Conservation (phyloP, 441 rosid species). For the Flueggea neowawraea region DNA sequence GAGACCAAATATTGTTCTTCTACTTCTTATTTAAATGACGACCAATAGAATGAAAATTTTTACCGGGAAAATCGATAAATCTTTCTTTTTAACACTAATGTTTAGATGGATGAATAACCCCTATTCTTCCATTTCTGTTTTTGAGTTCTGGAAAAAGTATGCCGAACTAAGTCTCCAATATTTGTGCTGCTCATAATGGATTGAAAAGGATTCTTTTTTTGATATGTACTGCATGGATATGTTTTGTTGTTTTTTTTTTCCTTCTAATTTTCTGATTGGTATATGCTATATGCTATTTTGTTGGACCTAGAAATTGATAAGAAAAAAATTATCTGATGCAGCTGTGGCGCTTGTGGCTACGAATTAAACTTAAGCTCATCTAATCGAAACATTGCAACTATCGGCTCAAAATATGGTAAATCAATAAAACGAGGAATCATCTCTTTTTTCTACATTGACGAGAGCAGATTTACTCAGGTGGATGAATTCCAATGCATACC, state of each 20-base stretch:
- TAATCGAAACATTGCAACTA: constrained; percentile 73
- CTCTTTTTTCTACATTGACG: constrained; percentile 75
- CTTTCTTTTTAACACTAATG: no score
- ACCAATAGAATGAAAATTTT: no score
- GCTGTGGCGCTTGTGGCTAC: constrained; percentile 92
- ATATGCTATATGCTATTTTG: background rate
- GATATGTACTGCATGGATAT: no score
- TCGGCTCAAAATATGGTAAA: constrained; percentile 90
- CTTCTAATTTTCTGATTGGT: constrained; percentile 3
- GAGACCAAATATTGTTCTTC: no score
- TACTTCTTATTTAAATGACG: no score
- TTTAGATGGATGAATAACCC: background rate
- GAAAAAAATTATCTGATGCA: constrained; percentile 28
- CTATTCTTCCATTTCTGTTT: background rate
- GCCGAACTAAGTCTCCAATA: background rate
- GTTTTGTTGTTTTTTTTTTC: background rate
- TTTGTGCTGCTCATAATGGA: background rate
- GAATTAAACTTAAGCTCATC: constrained; percentile 85
- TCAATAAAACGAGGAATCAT: constrained; percentile 91
- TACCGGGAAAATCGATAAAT: no score
- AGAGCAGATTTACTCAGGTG: constrained; percentile 80
- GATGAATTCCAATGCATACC: constrained; percentile 86
- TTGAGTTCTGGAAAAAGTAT: background rate
- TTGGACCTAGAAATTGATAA: constrained; percentile 12
- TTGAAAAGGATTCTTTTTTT: background rate